phyloP scores from a whole-genome alignment of 1,139 yeast species.

The Lodderomyces elongisporus region DNA sequence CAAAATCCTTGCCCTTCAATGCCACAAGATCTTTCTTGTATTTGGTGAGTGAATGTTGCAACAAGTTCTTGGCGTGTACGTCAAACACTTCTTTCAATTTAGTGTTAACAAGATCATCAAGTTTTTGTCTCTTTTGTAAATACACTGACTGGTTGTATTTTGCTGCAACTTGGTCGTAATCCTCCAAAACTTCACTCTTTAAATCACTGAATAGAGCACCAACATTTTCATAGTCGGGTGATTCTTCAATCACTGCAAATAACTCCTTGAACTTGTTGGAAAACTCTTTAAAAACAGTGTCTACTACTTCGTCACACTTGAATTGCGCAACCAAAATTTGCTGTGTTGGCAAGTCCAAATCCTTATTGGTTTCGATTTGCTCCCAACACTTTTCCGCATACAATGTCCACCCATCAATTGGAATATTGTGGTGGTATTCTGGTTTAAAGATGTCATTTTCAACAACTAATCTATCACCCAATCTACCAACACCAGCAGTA shows the following conservation, averaged over 20 bases:
- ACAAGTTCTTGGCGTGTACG: slow-evolving; percentile 21
- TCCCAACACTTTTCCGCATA: slow-evolving; percentile 93
- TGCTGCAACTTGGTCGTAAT: slow-evolving; percentile 66
- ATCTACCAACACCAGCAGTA: slow-evolving; percentile 49
- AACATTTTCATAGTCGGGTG: slow-evolving; percentile 31
- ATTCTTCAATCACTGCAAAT: slow-evolving; percentile 13
- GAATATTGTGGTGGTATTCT: slow-evolving; percentile 78
- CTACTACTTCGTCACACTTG: slow-evolving; percentile 85
- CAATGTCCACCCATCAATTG: slow-evolving; percentile 94
- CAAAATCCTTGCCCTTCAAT: slow-evolving; percentile 20
- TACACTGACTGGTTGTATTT: slow-evolving; percentile 67
- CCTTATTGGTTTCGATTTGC: slow-evolving; percentile 88
- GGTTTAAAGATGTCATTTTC: slow-evolving; percentile 51
- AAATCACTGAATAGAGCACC: slow-evolving; percentile 39
- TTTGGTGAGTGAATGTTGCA: slow-evolving; percentile 11
- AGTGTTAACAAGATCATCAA: slow-evolving; percentile 42
- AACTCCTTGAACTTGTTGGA: slow-evolving; percentile 26
- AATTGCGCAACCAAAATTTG: slow-evolving; percentile 91
- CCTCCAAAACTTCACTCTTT: slow-evolving; percentile 40
- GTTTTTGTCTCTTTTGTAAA: slow-evolving; percentile 49
- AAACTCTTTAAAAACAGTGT: slow-evolving; percentile 47
- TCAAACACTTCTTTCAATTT: slow-evolving; percentile 44
- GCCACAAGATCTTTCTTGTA: slow-evolving; percentile 18
- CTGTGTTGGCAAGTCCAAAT: slow-evolving; percentile 92
- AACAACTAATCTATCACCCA: slow-evolving; percentile 57